phyloP scores from a whole-genome alignment of 148 eudicot species.

The Chenopodium suecicum region DNA sequence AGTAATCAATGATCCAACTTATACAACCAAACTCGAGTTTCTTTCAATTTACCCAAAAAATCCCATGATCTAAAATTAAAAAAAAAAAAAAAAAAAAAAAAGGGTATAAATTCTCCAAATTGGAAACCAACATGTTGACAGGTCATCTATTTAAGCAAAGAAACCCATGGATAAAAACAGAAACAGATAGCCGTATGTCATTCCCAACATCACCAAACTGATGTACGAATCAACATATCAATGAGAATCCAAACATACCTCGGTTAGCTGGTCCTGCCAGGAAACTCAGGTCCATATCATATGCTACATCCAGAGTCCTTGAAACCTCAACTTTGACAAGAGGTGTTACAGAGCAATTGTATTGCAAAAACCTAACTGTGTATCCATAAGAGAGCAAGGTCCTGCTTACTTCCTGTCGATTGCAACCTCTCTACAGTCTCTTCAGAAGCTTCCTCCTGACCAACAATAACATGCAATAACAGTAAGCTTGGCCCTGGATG shows the following conservation, averaged over 20 bases:
- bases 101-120: no score
- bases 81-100: no score
- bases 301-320: conserved; percentile 39
- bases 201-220: conserved; percentile 15
- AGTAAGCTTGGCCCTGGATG: no score
- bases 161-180: no score
- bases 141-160: no score
- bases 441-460: conserved; percentile 39
- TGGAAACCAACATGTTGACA: no score
- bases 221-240: conserved; percentile 6
- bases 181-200: neutral
- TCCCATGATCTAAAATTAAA: no score
- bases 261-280: conserved; percentile 61
- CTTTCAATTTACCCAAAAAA: no score
- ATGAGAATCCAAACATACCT: conserved; percentile 46
- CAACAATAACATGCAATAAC: conserved; percentile 14
- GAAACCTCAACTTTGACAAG: conserved; percentile 43
- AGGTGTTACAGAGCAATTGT: conserved; percentile 33
- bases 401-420: conserved; percentile 28
- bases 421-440: conserved; percentile 35
- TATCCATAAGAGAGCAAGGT: conserved; percentile 51
- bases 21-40: no score
- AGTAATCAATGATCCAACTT: no score
- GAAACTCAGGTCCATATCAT: conserved; percentile 39
- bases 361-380: conserved; percentile 67